Evolutionary conservation across 2,329 filamentous ascomycete genomes (phyloP), one percentile per base, ranked within the genome.

Genomic region (Talaromyces sp.): DNA sequence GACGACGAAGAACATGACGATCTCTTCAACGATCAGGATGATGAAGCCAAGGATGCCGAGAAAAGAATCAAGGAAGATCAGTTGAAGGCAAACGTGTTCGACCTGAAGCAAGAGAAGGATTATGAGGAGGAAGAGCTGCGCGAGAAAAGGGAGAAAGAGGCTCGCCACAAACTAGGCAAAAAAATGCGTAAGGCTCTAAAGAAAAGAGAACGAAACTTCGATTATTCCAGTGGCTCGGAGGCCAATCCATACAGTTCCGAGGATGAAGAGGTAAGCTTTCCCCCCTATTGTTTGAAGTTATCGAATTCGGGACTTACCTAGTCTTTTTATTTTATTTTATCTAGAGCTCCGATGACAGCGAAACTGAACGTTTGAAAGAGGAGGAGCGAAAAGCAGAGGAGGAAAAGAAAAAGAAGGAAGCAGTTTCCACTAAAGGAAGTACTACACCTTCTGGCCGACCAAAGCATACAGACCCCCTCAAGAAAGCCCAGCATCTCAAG

Each of bases 21-120:
- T 37, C 83, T 91, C 47, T 90, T 94, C 61, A 89, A 94, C 47
- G 86, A 91, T 3, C 52, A 60, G 45, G 91, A 96, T 55, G 92
- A 96, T 60, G 89, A 92, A 45, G 75, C 81, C 13, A 91, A 90
- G 65, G 84, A 88, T 16, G 81, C 87, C 0, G 86, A 88, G 57
- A 86, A 87, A 13, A 80, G 87, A 47, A 86, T 92, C 61, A 90
- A 89, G 60, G 84, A 87, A 52, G 88, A 92, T 65, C 91, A 95
- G 70, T 80, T 95, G n/a, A 86, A 86, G 47, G 93, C 93, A 8
- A 96, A 96, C 65, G 78, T 94, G 2, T 96, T 96, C 62, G 88
- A 95, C 65, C 77, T 84, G 40, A 84, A 88, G 67, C 83, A 91
- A 4, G 87, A 92, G 64, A 84, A 86, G 60, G 86, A 82, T 46